Conservation (phyloP, 352 stramenopile species). For the Nothophytophthora sp. region DNA sequence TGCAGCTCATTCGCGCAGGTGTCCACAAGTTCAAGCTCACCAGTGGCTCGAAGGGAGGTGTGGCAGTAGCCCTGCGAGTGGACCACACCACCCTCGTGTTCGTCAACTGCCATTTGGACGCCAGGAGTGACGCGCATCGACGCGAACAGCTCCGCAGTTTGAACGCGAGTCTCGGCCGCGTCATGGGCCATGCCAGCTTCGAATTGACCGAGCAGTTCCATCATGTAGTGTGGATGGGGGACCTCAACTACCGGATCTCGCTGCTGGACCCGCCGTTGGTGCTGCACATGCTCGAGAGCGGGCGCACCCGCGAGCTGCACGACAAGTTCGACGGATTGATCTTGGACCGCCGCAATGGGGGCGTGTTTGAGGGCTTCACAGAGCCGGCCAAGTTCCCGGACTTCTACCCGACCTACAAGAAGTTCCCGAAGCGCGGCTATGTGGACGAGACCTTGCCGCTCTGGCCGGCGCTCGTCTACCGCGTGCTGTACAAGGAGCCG, state of each 20-base stretch:
- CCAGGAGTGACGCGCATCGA: slow-evolving; percentile 75
- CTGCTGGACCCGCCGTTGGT: slow-evolving; percentile 73
- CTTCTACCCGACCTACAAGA: slow-evolving; percentile 92
- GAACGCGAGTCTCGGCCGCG: slow-evolving; percentile 70
- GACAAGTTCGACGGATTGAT: slow-evolving; percentile 86
- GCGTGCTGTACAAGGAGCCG: slow-evolving; percentile 85
- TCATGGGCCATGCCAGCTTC: slow-evolving; percentile 83
- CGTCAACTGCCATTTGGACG: slow-evolving; percentile 86
- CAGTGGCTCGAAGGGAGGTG: slow-evolving; percentile 79
- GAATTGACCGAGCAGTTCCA: slow-evolving; percentile 89
- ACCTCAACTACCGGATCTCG: slow-evolving; percentile 89
- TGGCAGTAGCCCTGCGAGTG: slow-evolving; percentile 73
- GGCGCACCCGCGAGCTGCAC: slow-evolving; percentile 74
- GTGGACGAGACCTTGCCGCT: slow-evolving; percentile 63
- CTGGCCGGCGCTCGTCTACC: slow-evolving; percentile 80
- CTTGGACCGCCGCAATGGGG: slow-evolving; percentile 71
- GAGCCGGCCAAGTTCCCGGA: slow-evolving; percentile 85
- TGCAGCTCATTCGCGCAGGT: slow-evolving; percentile 75
- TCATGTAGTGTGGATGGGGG: slow-evolving; percentile 90
- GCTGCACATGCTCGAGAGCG: slow-evolving; percentile 78
- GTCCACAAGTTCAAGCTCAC: slow-evolving; percentile 85
- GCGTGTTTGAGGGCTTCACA: slow-evolving; percentile 81
- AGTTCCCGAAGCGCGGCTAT: slow-evolving; percentile 69
- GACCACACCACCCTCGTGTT: slow-evolving; percentile 84
- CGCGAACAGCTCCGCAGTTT: slow-evolving; percentile 84